Base-by-base conservation (phyloP, 305 asterid genomes). In the Fraxinus platypoda region DNA sequence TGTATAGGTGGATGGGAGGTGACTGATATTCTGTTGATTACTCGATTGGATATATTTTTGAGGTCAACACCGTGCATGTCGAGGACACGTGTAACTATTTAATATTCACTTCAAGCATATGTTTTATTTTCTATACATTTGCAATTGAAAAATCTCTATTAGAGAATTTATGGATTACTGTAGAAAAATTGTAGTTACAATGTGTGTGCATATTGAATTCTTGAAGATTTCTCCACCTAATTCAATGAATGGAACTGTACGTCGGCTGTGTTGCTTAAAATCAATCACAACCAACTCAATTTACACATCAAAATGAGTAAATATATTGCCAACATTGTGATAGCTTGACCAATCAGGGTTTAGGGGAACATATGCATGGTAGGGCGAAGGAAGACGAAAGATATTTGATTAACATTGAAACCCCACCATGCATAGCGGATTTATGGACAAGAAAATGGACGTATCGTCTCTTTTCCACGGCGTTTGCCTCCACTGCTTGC, bases 291-390 rank as follows among this genome's bases (percentile, higher is more conserved):
- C 84, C 64, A 86, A 80, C 81, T 28, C 23, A 72, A 88, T 81
- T 75, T 73, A 81, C 89, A 25, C 31, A 85, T 81, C 87, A 31
- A 82, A 66, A 8, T 82, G 84, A 84, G 33, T 46, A 83, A 82
- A 85, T 86, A 30, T 86, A 68, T 82, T 41, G 19, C 23, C 34
- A 33, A 37, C 43, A 37, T 31, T 43, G 23, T 33, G 73, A 77
- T 49, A 78, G 81, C 70, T 54, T 46, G 88, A 89, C 87, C n/a
- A 76, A 70, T 33, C 81, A 83, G 78, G n/a, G 76, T 30, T 54
- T 11, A 77, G 79, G 77, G 89, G 89, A 85, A 86, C 91, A 89
- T 78, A 8, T 8, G 86, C 52, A 84, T 80, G 88, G 86, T 80
- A 52, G 81, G 68, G 30, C 37, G 46, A 17, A 43, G 81, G 86